Base-by-base conservation (phyloP, 2,329 filamentous ascomycete species). In the Zasmidium citrigriseum region DNA sequence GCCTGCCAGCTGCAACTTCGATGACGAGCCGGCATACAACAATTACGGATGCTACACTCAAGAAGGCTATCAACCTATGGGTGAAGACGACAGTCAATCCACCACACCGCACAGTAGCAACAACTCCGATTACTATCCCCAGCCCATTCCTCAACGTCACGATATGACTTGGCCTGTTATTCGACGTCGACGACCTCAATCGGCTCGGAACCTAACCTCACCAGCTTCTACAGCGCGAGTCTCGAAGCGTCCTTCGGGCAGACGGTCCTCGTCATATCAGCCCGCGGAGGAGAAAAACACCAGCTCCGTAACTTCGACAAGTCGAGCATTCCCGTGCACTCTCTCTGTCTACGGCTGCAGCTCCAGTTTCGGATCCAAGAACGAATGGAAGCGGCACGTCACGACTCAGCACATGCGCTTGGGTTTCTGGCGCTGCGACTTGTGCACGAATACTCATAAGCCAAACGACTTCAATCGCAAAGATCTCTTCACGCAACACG, bases 381-480 rank as follows among this genome's bases (percentile, higher is more conserved):
- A 96, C 71, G 93, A 97, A 73, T 97, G 93, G 93, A 97, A 97
- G 74, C 86, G 93, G 0, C 93, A 98, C 71, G 85, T 93, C 68
- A 78, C 80, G 27, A 89, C 89, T 0, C 89, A 96, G 70, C 93
- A 98, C 70, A 79, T 96, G 24, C 84, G 87, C 55, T 79, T 90
- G 3, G 78, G 83, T 46, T 89, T 87, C 75, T 97, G 88, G 85
- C 81, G 88, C 56, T 97, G 93, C 76, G 83, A 87, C 64, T 78
- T 89, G 24, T 88, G 85, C 60, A 60, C n/a, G 34, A 65, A 70
- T 54, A 66, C 70, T 27, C 57, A 63, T 60, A 47, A 46, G 63
- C 59, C 71, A 54, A 86, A 88, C 67, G 87, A 86, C 73, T 96
- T 96, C 79, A 96, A 96, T 75, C 89, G 93, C 68, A 96, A 96